Percentiles rank a stretch among this genome's conserved stretches.
Evolutionary conservation across 208 protist species (phyloP).

Genomic region (Trypanosoma cruzi): DNA sequence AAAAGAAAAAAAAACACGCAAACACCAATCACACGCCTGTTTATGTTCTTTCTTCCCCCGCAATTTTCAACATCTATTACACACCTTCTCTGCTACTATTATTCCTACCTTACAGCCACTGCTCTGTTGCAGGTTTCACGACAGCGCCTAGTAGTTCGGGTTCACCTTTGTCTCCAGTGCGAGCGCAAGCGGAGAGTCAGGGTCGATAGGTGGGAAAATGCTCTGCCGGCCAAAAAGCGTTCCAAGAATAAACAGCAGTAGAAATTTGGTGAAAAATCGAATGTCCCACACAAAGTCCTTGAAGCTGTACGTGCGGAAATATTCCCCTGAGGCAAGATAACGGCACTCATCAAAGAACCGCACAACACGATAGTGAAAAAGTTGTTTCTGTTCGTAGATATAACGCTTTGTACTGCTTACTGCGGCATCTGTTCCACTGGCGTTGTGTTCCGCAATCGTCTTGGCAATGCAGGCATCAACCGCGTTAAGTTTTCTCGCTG

Average conservation of each 20-base stretch:
- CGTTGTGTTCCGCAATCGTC: constrained; percentile 51
- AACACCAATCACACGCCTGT: neutral
- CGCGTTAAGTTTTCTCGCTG: constrained; percentile 46
- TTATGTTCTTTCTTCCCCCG: neutral
- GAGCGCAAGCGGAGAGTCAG: constrained; percentile 67
- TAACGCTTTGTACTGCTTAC: constrained; percentile 60
- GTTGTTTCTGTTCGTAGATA: constrained; percentile 66
- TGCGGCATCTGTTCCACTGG: constrained; percentile 69
- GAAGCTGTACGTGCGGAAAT: constrained; percentile 73
- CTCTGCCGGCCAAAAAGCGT: constrained; percentile 66
- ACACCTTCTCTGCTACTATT: constrained; percentile 3
- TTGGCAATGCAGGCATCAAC: constrained; percentile 41
- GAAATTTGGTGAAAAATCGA: constrained; percentile 65
- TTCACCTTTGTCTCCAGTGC: constrained; percentile 82
- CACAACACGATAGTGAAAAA: constrained; percentile 81
- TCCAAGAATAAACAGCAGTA: constrained; percentile 70
- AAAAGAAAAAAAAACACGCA: neutral
- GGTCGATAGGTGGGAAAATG: constrained; percentile 80
- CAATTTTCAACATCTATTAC: neutral
- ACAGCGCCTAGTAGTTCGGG: constrained; percentile 81
- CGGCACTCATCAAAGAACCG: constrained; percentile 77
- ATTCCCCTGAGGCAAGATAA: constrained; percentile 64
- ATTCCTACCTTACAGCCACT: neutral
- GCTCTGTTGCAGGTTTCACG: neutral
- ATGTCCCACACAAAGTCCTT: constrained; percentile 56